Conservation (phyloP, 352 stramenopile genomes). For the Phytophthora palmivora region DNA sequence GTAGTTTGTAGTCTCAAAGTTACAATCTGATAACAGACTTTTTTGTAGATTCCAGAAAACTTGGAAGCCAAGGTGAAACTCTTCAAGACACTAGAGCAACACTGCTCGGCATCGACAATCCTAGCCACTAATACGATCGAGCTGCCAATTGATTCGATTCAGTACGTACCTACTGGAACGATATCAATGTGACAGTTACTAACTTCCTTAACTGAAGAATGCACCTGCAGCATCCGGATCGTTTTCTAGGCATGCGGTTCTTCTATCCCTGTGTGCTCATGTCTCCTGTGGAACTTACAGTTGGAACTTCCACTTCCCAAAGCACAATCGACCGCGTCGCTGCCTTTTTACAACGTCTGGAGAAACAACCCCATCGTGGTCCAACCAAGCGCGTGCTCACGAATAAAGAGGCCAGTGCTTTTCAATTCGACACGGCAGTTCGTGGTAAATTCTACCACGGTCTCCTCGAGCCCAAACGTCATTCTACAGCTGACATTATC, state of each 20-base stretch:
- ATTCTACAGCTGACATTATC: slow-evolving; percentile 48
- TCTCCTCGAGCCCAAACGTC: slow-evolving; percentile 54
- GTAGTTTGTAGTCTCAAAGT: slow-evolving; percentile 1
- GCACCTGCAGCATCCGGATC: slow-evolving; percentile 49
- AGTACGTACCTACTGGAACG: slow-evolving; percentile 40
- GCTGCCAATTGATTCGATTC: slow-evolving; percentile 63
- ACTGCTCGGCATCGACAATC: slow-evolving; percentile 62
- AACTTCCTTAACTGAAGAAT: slow-evolving; percentile 21
- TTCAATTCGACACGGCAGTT: slow-evolving; percentile 74
- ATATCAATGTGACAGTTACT: slow-evolving; percentile 2
- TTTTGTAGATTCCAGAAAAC: slow-evolving; percentile 60
- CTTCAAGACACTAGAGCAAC: slow-evolving; percentile 62
- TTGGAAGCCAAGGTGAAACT: slow-evolving; percentile 67
- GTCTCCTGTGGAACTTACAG: slow-evolving; percentile 65
- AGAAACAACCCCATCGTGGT: slow-evolving; percentile 72
- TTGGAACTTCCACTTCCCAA: slow-evolving; percentile 44
- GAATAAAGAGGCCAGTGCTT: slow-evolving; percentile 59
- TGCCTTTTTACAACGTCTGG: slow-evolving; percentile 50
- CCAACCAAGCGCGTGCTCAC: slow-evolving; percentile 66
- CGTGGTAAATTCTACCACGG: slow-evolving; percentile 69
- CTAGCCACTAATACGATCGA: slow-evolving; percentile 71
- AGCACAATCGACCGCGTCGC: slow-evolving; percentile 54
- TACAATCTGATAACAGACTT: background rate
- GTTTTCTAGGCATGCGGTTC: slow-evolving; percentile 75
- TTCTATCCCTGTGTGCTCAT: slow-evolving; percentile 78